These are phyloP conservation scores for Naematelia encephala DNA, from an alignment of 768 basidiomycete species.

Conservation along the genomic window DNA sequence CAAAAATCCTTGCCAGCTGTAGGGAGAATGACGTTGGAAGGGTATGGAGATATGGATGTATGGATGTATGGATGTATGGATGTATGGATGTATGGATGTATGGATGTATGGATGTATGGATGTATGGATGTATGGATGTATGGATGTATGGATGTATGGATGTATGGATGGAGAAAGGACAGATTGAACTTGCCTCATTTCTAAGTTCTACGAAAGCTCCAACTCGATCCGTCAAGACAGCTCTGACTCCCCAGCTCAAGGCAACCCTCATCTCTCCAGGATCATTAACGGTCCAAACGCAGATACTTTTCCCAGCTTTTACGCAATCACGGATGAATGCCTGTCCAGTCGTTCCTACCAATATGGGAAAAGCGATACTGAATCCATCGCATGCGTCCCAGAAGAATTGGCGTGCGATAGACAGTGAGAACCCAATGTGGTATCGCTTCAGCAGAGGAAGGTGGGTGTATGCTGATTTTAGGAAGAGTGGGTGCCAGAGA, in stretches of 20 bases:
- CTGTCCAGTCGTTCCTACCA: constrained; percentile 46
- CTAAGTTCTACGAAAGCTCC: constrained; percentile 37
- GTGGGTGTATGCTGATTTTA: constrained; percentile 42
- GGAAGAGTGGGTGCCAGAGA: constrained; percentile 52
- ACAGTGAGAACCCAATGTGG: constrained; percentile 49
- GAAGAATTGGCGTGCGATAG: constrained; percentile 47
- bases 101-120: neutral
- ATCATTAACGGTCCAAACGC: constrained; percentile 52
- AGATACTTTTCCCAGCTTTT: constrained; percentile 45
- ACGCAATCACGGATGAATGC: constrained; percentile 47
- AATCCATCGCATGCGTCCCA: constrained; percentile 50
- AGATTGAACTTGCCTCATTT: constrained; percentile 32
- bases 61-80: neutral
- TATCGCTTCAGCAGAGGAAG: constrained; percentile 45
- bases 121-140: neutral
- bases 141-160: neutral
- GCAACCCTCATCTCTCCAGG: constrained; percentile 46
- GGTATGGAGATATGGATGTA: neutral
- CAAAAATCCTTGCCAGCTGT: too few species aligned
- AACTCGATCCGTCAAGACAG: constrained; percentile 49
- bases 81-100: neutral
- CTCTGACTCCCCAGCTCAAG: constrained; percentile 47
- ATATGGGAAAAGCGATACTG: constrained; percentile 43
- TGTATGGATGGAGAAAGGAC: neutral
- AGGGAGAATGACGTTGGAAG: too few species aligned